Evolutionary conservation across 768 basidiomycete genomes (phyloP).

Genomic region (Hydnum rufescens): DNA sequence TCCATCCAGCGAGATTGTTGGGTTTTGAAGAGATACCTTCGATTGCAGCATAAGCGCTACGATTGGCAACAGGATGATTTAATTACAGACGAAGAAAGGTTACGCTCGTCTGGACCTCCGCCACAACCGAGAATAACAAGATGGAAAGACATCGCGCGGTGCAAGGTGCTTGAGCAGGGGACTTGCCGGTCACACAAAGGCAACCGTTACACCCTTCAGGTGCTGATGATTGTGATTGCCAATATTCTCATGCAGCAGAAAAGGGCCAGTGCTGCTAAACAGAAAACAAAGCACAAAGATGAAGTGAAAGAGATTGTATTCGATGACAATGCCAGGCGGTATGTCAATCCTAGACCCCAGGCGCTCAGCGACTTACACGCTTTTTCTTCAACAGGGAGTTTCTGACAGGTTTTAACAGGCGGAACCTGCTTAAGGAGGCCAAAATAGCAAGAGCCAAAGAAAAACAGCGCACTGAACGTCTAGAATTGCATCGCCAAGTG

Average conservation of each 20-base stretch:
- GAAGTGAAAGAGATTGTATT: conserved; percentile 71
- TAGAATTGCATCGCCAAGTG: conserved; percentile 64
- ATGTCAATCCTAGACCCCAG: conserved; percentile 10
- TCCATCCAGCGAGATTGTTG: conserved; percentile 46
- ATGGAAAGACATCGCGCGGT: conserved; percentile 27
- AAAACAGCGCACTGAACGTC: conserved; percentile 54
- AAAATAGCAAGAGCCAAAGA: conserved; percentile 53
- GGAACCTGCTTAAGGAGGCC: conserved; percentile 71
- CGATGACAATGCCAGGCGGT: conserved; percentile 73
- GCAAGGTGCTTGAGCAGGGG: background rate
- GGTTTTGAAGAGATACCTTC: conserved; percentile 78
- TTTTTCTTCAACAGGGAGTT: conserved; percentile 39
- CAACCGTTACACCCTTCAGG: too few species aligned
- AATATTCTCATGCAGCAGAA: conserved; percentile 65
- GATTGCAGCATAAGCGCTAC: conserved; percentile 4
- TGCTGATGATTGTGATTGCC: conserved; percentile 52
- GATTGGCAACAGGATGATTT: conserved; percentile 3
- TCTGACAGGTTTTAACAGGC: conserved; percentile 83
- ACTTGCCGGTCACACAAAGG: too few species aligned
- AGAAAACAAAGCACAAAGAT: conserved; percentile 40
- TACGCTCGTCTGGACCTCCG: conserved; percentile 78
- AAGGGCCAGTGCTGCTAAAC: conserved; percentile 54
- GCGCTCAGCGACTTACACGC: background rate
- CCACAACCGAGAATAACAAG: conserved; percentile 65
- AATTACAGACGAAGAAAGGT: conserved; percentile 58